Evolutionary conservation across 2,329 filamentous ascomycete species (phyloP).

Genomic region (Pseudocercospora vitis): DNA sequence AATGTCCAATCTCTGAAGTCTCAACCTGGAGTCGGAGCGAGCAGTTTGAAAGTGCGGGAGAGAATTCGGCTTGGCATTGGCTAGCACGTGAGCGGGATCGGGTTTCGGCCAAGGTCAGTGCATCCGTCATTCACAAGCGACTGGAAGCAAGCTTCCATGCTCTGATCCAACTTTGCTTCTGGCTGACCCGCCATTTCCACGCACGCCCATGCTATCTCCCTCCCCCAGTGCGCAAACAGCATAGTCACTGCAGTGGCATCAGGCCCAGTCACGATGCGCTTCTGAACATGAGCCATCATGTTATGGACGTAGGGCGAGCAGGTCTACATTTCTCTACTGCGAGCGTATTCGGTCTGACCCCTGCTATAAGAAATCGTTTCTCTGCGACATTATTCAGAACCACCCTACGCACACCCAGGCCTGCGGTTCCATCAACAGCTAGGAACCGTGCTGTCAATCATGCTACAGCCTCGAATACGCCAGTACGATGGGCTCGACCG

Average conservation of each 20-base stretch:
- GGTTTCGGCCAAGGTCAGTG: no score
- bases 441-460: slow-evolving; percentile 12
- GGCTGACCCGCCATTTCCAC: slow-evolving; percentile 12
- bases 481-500: slow-evolving; percentile 25
- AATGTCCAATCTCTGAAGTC: slow-evolving; percentile 23
- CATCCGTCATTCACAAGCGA: not conserved
- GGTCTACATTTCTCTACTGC: slow-evolving; percentile 21
- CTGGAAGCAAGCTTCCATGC: not conserved
- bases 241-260: slow-evolving; percentile 5
- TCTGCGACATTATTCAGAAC: slow-evolving; percentile 11
- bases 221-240: slow-evolving; percentile 19
- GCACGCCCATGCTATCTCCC: not conserved
- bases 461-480: slow-evolving; percentile 27
- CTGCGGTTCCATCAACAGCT: not conserved
- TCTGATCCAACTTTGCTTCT: not conserved
- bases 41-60: not conserved
- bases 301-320: slow-evolving; percentile 23
- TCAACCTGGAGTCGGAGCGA: not conserved
- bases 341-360: slow-evolving; percentile 12
- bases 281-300: slow-evolving; percentile 46
- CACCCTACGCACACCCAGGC: slow-evolving; percentile 2
- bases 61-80: no score
- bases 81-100: no score
- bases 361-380: slow-evolving; percentile 14
- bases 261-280: slow-evolving; percentile 20